These are phyloP conservation scores for Boletus sp. DNA, from an alignment of 1,284 basidiomycete species.

Conservation along the genomic window DNA sequence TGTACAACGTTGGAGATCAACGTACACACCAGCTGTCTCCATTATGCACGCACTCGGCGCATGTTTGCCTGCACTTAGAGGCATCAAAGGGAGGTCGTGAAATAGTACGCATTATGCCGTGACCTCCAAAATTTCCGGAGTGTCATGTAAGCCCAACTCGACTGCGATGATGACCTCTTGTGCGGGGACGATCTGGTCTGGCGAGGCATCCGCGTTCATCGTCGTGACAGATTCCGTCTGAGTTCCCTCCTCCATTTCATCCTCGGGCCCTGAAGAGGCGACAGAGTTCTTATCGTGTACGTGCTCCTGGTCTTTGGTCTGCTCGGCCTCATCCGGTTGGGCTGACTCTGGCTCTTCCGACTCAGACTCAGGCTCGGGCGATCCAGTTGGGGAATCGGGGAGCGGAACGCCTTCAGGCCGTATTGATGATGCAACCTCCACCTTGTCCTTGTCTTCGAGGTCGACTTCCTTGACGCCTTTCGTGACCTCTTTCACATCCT, in stretches of 20 bases:
- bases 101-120: conserved; percentile 15
- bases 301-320: conserved; percentile 32
- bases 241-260: conserved; percentile 12
- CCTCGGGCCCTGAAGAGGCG: conserved; percentile 20
- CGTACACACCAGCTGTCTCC: not conserved
- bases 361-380: conserved; percentile 17
- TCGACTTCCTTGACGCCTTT: conserved; percentile 66
- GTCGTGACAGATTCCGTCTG: conserved; percentile 2
- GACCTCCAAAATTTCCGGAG: conserved; percentile 16
- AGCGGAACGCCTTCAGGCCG: conserved; percentile 50
- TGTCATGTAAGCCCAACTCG: conserved; percentile 10
- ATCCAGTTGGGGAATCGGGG: conserved; percentile 40
- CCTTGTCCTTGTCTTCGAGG: conserved; percentile 42
- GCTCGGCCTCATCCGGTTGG: conserved; percentile 29
- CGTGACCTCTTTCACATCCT: conserved; percentile 64
- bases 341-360: conserved; percentile 19
- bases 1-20: conserved; percentile 10
- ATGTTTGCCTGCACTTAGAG: not conserved
- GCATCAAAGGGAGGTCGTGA: not conserved
- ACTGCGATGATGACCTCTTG: conserved; percentile 6
- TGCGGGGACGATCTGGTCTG: conserved; percentile 2
- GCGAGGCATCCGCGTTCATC: not conserved
- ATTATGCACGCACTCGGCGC: not conserved
- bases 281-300: conserved; percentile 20
- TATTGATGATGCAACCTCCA: conserved; percentile 17